These are phyloP conservation scores for Diaporthe longicolla DNA, from an alignment of 2,329 filamentous ascomycete genomes.

Conservation along the genomic window DNA sequence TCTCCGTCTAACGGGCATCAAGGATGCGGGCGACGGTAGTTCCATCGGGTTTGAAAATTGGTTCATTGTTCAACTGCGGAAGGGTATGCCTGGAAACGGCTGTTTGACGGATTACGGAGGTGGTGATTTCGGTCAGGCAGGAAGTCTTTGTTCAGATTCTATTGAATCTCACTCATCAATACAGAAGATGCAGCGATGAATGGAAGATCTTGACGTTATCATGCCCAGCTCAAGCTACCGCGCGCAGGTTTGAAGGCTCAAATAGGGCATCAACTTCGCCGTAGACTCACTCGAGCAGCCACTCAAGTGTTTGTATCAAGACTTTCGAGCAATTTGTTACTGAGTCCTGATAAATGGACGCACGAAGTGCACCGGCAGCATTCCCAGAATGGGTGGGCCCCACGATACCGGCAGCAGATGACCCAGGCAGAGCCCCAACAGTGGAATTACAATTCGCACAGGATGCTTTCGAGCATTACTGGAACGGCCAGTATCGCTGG, in stretches of 20 bases:
- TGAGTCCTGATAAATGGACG: not conserved
- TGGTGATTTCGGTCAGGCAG: not conserved
- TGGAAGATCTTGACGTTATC: not conserved
- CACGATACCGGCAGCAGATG: not conserved
- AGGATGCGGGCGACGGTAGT: not conserved
- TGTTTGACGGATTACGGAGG: not conserved
- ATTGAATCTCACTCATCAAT: not conserved
- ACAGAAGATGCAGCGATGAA: no score
- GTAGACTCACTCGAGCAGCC: not conserved
- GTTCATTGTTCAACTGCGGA: conserved; percentile 3
- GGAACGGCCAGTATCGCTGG: not conserved
- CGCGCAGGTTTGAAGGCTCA: not conserved
- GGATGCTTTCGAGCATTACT: conserved; percentile 30
- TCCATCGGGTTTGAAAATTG: no score
- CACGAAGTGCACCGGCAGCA: not conserved
- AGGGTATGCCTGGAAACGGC: not conserved
- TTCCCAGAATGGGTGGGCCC: not conserved
- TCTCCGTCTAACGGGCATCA: not conserved
- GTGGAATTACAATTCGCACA: not conserved
- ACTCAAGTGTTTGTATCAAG: not conserved
- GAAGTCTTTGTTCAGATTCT: not conserved
- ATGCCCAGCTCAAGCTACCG: not conserved
- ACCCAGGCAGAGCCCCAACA: not conserved
- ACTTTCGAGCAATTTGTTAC: not conserved
- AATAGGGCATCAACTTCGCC: not conserved